A percentile compares a stretch with the other conserved stretches of the same genome.
Conservation (phyloP, 345 rosid species). For the Firmiana major region DNA sequence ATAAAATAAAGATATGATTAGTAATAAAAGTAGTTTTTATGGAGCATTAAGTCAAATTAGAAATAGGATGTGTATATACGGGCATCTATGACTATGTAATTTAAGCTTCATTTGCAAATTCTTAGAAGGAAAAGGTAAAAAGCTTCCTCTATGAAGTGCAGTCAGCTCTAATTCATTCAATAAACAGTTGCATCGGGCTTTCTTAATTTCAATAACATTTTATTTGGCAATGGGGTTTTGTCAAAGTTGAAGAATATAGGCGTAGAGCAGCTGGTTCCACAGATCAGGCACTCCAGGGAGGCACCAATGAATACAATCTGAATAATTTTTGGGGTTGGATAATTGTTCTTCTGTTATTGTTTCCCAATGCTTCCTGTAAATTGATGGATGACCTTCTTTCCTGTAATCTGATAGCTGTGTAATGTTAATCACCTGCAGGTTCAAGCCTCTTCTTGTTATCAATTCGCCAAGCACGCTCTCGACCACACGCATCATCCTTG, state of each 20-base stretch:
- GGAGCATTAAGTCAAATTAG: too few species aligned
- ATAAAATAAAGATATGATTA: too few species aligned
- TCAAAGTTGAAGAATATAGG: slow-evolving; percentile 37
- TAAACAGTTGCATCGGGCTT: slow-evolving; percentile 11
- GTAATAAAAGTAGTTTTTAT: too few species aligned
- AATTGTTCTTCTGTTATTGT: slow-evolving; percentile 42
- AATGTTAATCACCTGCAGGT: slow-evolving; percentile 61
- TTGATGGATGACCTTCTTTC: slow-evolving; percentile 78
- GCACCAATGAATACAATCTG: slow-evolving; percentile 95
- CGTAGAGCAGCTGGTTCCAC: slow-evolving; percentile 83
- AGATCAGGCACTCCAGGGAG: slow-evolving; percentile 90
- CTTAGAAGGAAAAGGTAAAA: not conserved
- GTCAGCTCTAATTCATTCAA: not conserved
- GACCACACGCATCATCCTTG: slow-evolving; percentile 49
- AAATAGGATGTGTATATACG: too few species aligned
- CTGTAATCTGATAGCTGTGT: slow-evolving; percentile 74
- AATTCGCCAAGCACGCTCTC: slow-evolving; percentile 37
- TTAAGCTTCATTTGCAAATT: not conserved
- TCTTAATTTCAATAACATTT: slow-evolving; percentile 6
- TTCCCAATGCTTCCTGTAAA: slow-evolving; percentile 71
- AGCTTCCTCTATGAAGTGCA: slow-evolving; percentile 33
- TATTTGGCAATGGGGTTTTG: slow-evolving; percentile 7
- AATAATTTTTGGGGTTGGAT: slow-evolving; percentile 52
- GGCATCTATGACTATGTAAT: too few species aligned
- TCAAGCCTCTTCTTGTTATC: slow-evolving; percentile 45